phyloP scores from a whole-genome alignment of 441 rosid species.

The Brassica hybrid region DNA sequence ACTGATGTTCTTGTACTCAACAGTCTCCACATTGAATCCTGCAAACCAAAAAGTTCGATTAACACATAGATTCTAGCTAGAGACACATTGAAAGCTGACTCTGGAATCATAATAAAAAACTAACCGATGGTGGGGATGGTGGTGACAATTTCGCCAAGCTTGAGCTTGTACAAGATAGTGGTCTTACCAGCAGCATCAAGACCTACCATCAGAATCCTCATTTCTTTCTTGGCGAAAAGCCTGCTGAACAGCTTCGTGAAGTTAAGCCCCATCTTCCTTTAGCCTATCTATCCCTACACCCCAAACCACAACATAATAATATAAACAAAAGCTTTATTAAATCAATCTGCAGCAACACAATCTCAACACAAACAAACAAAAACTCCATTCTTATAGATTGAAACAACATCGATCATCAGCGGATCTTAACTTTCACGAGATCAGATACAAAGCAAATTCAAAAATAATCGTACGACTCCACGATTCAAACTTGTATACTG shows the following conservation, averaged over 20 bases:
- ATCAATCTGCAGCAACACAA: too few species aligned
- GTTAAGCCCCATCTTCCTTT: constrained; percentile 46
- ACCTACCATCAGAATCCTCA: constrained; percentile 52
- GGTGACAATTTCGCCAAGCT: constrained; percentile 50
- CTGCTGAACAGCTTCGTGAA: constrained; percentile 48
- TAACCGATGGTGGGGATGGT: constrained; percentile 42
- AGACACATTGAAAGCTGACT: background rate
- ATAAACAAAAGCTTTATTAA: background rate
- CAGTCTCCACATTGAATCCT: too few species aligned
- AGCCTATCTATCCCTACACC: background rate
- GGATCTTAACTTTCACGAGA: constrained; percentile 7
- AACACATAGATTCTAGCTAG: background rate
- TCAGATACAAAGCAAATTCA: background rate
- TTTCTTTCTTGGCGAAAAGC: constrained; percentile 50
- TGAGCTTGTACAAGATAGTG: constrained; percentile 46
- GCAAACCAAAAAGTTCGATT: too few species aligned
- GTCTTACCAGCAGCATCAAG: constrained; percentile 55
- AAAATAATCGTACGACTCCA: background rate
- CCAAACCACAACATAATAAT: background rate
- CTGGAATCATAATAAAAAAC: background rate
- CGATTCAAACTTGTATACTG: background rate
- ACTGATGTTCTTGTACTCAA: constrained; percentile 40
- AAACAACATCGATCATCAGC: background rate
- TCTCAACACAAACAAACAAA: background rate
- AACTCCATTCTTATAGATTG: background rate